Evolutionary conservation across 148 eudicot species (phyloP), one percentile per base, ranked within the genome.

Genomic region (Linanthus parryae): DNA sequence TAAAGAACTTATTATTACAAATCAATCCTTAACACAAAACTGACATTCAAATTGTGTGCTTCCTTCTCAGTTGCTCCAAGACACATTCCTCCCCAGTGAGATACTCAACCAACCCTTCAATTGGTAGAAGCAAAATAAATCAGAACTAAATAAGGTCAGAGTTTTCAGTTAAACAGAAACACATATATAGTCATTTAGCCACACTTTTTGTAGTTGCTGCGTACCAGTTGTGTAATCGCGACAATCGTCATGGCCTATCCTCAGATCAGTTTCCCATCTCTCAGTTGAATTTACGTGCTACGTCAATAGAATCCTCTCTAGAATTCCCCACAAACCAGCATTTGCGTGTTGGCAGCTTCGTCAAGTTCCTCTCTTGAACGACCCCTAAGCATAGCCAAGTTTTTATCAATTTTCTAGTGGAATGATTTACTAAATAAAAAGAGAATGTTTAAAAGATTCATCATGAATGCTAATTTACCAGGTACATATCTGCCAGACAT

Each of bases 221-320:
- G 45, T 66, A 89, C 97, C 95, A 59, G 85, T 70, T 31, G 80
- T 65, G 51, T 91, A 91, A 62, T 87, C 59, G n/a, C 94, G 86
- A 59, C 98, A 91, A 27, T 91, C 98, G 23, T 87, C 83, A 16
- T 50, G 44, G 42, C 90, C 90, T 17, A 91, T 60, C 46, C 66
- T 62, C 54, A 91, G 63, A 56, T 79, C 75, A 33, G 87, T 91
- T n/a, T 68, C 44, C 98, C 98, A 91, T 19, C 37, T 47, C 24
- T 59, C 37, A 46, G n/a, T 87, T 91, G 81, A 87, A 91, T 33
- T 71, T 35, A 34, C 57, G 30, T 17, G 81, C 68, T 26, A 65
- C 87, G 43, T 73, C 79, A 15, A 62, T 30, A 40, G 76, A 79
- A 68, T 81, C 73, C 43, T 50, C 52, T 37, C 52, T 52, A 15